Conservation (phyloP, 495 filamentous ascomycete species). For the Darksidea phi region DNA sequence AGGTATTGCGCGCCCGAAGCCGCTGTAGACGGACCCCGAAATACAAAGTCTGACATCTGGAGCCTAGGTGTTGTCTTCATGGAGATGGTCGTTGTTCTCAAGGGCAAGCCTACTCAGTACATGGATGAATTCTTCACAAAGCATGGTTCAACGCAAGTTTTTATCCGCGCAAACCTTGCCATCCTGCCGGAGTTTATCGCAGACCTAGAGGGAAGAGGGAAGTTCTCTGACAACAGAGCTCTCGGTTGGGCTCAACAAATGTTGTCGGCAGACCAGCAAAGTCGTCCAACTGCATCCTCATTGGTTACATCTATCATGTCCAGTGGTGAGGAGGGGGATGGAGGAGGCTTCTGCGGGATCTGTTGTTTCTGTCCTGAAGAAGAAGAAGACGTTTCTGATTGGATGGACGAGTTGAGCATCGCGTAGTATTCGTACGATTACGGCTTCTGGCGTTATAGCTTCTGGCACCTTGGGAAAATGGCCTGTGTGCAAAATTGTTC, state of each 20-base stretch:
- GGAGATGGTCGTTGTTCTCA: constrained; percentile 45
- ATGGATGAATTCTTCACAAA: constrained; percentile 16
- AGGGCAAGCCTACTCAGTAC: constrained; percentile 17
- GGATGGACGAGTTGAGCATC: no score
- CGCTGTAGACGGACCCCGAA: constrained; percentile 30
- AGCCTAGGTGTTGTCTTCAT: constrained; percentile 48
- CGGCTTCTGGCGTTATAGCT: no score
- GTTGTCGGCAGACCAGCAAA: constrained; percentile 14
- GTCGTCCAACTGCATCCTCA: constrained; percentile 19
- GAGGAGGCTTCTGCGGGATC: constrained; percentile 14
- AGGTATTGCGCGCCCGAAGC: constrained; percentile 45
- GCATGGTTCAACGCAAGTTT: constrained; percentile 7
- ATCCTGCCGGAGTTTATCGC: constrained; percentile 8
- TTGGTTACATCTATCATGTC: constrained; percentile 22
- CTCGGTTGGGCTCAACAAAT: constrained; percentile 12
- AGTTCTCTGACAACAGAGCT: constrained; percentile 3
- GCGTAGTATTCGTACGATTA: no score
- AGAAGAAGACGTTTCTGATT: constrained; percentile 1
- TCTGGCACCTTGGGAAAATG: no score
- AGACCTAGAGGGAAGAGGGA: constrained; percentile 13
- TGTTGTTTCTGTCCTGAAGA: constrained; percentile 17
- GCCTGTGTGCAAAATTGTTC: no score
- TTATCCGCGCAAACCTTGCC: constrained; percentile 8
- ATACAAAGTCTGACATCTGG: constrained; percentile 45
- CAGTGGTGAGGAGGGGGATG: constrained; percentile 1